Evolutionary conservation across 75 land plant species (phyloP), one percentile per base, ranked within the genome.

Genomic region (Cunninghamia lanceolata): DNA sequence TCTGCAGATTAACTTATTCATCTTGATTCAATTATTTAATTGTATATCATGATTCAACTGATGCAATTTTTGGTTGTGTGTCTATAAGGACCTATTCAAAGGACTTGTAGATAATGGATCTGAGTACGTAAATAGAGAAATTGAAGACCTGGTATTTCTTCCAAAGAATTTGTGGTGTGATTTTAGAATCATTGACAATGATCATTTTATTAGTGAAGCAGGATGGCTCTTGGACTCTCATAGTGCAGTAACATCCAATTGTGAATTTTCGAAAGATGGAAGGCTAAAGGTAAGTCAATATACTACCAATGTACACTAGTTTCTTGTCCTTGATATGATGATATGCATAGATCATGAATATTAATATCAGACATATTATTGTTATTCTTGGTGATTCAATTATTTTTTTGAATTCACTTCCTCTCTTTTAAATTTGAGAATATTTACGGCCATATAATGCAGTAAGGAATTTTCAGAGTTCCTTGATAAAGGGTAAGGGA

Each of bases 271-370:
- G 19, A 42, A 8, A 28, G 82, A 79, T 19, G 47, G 82, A 25
- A 79, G 21, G 82, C 50, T 79, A 79, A 43, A 79, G 82, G 82
- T 79, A 43, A 79, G 47, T 16, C 47, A 28, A 79, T 43, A 79
- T 9, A 79, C 30, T 16, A 43, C 40, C 30, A 43, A 9, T 79
- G 50, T 5, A 28, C 50, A 42, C 82, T 21, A 79, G 2, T 43
- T 79, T 79, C 47, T 43, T 43, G 50, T 42, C 46, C 28, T 79
- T 43, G 4, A 43, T 79, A 79, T 43, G 3, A 43, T 28, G 30
- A 9, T 43, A 28, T 42, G 47, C 82, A 2, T 79, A 46, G n/a
- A 13, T 10, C 14, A 43, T 43, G 46, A 79, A 43, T 25, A 43
- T 79, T 19, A 10, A 42, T 43, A 2, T 79, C 3, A 43, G n/a